Percentiles rank a stretch among this genome's conserved stretches.
These are phyloP conservation scores for Gnetum montanum DNA, from an alignment of 75 land plant species.

Conservation along the genomic window DNA sequence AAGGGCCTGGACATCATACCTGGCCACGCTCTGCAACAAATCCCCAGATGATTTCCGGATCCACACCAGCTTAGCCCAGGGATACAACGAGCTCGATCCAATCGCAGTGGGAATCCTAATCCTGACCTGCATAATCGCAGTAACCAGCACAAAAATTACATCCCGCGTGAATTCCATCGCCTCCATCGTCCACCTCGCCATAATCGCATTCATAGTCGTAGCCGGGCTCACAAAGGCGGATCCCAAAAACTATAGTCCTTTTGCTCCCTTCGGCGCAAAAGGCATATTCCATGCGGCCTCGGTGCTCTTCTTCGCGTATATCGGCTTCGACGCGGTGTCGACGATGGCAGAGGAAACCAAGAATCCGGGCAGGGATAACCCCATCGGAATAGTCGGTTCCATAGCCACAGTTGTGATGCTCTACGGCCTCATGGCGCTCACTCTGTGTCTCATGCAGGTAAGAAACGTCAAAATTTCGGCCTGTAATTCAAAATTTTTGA, in stretches of 20 bases:
- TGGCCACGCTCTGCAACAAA: conserved; percentile 62
- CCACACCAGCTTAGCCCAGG: conserved; percentile 14
- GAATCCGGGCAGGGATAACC: conserved; percentile 57
- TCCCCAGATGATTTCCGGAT: conserved; percentile 50
- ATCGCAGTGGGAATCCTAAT: background rate
- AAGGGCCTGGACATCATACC: conserved; percentile 75
- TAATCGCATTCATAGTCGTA: conserved; percentile 55
- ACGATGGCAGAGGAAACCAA: conserved; percentile 70
- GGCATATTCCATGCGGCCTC: conserved; percentile 59
- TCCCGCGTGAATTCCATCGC: conserved; percentile 64
- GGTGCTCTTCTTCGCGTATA: conserved; percentile 36
- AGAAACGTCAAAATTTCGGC: no score
- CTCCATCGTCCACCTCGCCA: conserved; percentile 44
- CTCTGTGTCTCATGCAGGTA: conserved; percentile 39
- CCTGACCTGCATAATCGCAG: conserved; percentile 28
- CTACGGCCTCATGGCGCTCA: conserved; percentile 42
- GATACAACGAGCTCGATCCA: conserved; percentile 11
- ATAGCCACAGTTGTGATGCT: conserved; percentile 33
- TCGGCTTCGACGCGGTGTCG: conserved; percentile 78
- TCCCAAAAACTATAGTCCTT: conserved; percentile 23
- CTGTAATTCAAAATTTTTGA: conserved; percentile 21
- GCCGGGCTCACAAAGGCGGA: conserved; percentile 71
- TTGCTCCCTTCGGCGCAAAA: conserved; percentile 52
- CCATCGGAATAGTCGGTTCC: conserved; percentile 56
- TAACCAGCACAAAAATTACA: conserved; percentile 50